phyloP scores from a whole-genome alignment of 164 flowering plant species.

The Liriodendron chinense region DNA sequence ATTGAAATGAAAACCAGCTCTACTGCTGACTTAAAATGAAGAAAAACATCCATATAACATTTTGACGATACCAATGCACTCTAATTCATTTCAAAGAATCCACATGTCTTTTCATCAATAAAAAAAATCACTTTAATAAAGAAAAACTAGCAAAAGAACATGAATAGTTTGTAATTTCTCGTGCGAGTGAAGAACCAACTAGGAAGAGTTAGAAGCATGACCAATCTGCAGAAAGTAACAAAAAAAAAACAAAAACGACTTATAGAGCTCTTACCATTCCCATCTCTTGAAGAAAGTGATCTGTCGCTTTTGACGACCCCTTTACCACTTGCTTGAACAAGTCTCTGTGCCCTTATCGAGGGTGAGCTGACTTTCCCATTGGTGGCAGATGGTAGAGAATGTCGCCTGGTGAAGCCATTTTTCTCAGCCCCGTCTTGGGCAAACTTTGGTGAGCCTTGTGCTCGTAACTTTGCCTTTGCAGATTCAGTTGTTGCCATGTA shows the following conservation, averaged over 20 bases:
- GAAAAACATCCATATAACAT: not conserved
- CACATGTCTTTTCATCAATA: not conserved
- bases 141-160: not conserved
- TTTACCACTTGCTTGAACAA: constrained; percentile 35
- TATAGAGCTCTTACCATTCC: constrained; percentile 41
- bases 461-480: constrained; percentile 76
- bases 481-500: constrained; percentile 85
- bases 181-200: not conserved
- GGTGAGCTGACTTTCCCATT: constrained; percentile 49
- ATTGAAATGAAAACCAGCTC: not conserved
- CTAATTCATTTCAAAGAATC: not conserved
- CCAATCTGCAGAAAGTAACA: not conserved
- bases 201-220: not conserved
- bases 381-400: constrained; percentile 61
- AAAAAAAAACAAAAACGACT: not conserved
- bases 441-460: constrained; percentile 53
- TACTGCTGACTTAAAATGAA: not conserved
- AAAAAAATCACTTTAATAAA: not conserved
- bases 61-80: not conserved
- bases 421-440: constrained; percentile 47
- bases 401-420: constrained; percentile 48
- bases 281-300: constrained; percentile 57
- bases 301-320: constrained; percentile 42
- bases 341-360: constrained; percentile 51
- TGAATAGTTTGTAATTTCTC: not conserved